phyloP scores from a whole-genome alignment of 768 basidiomycete genomes.

The Coprinellus micaceus region DNA sequence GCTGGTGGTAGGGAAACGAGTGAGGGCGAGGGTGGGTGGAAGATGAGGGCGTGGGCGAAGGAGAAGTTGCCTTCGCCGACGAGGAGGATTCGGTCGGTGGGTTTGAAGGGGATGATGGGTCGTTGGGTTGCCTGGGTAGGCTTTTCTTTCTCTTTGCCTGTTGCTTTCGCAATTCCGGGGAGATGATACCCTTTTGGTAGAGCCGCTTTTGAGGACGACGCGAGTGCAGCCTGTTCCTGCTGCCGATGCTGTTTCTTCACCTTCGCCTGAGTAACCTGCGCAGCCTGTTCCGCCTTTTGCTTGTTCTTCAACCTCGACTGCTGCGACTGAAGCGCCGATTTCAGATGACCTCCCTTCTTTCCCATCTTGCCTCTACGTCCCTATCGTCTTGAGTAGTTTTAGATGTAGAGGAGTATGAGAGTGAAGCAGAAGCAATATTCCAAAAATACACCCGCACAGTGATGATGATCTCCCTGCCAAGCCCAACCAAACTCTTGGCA shows the following conservation, averaged over 20 bases:
- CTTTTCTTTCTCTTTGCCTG: conserved; percentile 12
- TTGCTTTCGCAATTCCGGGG: too few species aligned
- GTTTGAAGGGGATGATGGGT: conserved; percentile 61
- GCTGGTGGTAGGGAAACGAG: conserved; percentile 52
- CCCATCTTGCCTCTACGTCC: too few species aligned
- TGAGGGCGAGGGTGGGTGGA: conserved; percentile 34
- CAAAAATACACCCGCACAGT: too few species aligned
- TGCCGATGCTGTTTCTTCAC: conserved; percentile 26
- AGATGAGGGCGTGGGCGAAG: conserved; percentile 72
- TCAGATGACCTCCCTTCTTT: conserved; percentile 48
- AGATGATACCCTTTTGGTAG: too few species aligned
- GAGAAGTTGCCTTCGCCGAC: conserved; percentile 97
- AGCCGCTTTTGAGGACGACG: too few species aligned
- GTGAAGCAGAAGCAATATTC: too few species aligned
- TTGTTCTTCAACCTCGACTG: conserved; percentile 64
- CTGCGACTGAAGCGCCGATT: conserved; percentile 65
- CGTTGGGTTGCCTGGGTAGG: conserved; percentile 13
- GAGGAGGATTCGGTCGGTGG: conserved; percentile 67
- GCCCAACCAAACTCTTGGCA: not conserved
- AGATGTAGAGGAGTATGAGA: too few species aligned
- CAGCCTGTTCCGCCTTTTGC: conserved; percentile 49
- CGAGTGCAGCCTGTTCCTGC: not conserved
- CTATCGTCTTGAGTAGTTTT: too few species aligned
- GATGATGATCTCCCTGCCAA: not conserved
- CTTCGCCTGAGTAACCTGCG: conserved; percentile 49